Evolutionary conservation across 495 filamentous ascomycete species (phyloP).

Genomic region (Chaetomium fimeti): DNA sequence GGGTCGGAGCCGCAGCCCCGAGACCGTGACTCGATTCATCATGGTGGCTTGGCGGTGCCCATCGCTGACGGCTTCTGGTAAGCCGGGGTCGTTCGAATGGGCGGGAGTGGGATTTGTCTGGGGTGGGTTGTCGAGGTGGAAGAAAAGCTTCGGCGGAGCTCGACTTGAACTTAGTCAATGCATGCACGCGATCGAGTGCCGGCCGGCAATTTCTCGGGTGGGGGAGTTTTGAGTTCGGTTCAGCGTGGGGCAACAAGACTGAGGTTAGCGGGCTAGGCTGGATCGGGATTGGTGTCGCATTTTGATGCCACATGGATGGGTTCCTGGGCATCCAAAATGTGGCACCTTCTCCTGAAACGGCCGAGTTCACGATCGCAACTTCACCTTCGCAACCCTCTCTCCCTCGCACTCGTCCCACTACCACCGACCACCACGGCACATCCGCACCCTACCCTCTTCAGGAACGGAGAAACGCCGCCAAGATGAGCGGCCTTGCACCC

Average conservation of each 20-base stretch:
- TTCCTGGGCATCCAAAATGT: slow-evolving; percentile 33
- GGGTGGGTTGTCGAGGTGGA: slow-evolving; percentile 3
- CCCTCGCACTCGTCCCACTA: not conserved
- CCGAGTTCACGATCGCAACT: slow-evolving; percentile 12
- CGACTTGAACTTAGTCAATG: not conserved
- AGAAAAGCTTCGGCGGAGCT: slow-evolving; percentile 11
- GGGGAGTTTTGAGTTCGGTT: slow-evolving; percentile 4
- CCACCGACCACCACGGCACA: slow-evolving; percentile 7
- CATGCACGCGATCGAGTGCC: slow-evolving; percentile 18
- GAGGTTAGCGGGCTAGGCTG: slow-evolving; percentile 9
- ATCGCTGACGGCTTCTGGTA: slow-evolving; percentile 28
- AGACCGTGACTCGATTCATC: slow-evolving; percentile 28
- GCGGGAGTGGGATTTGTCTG: slow-evolving; percentile 5
- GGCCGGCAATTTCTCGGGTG: slow-evolving; percentile 32
- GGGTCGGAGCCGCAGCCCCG: slow-evolving; percentile 22
- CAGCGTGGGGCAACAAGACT: slow-evolving; percentile 16
- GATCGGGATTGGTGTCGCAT: slow-evolving; percentile 25
- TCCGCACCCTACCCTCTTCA: not conserved
- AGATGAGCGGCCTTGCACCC: slow-evolving; percentile 77
- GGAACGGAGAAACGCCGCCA: slow-evolving; percentile 31
- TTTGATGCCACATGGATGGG: slow-evolving; percentile 37
- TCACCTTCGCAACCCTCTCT: not conserved
- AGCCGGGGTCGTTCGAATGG: slow-evolving; percentile 6
- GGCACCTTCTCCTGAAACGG: slow-evolving; percentile 30
- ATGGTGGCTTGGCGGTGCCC: slow-evolving; percentile 32